Evolutionary conservation across 208 protist species (phyloP), one percentile per base, ranked within the genome.

Genomic region (Balamuthia mandrillaris): DNA sequence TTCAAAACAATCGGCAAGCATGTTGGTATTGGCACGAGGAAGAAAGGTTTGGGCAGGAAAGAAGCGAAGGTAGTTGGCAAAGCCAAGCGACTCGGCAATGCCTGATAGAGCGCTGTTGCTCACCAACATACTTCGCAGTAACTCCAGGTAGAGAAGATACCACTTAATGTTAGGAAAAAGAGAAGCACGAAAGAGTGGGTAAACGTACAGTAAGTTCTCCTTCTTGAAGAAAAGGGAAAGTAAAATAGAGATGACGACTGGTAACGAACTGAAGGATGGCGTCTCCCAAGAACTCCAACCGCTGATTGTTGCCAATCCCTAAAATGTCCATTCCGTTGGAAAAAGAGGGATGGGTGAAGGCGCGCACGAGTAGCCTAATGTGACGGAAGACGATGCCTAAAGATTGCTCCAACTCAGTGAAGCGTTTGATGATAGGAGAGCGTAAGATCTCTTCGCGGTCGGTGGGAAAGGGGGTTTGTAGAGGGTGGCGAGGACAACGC

Each of bases 241-340:
- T 21, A 4, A 29, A 9, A 42, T 51, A 74, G 39, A 74, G 65
- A 14, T 49, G 39, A 27, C 24, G 0, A 21, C 41, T 74, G 24
- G 51, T 29, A 24, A 74, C 39, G 37, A 42, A 74, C 65, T 74
- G 39, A 12, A 74, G 65, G 27, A 74, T 42, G 65, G 65, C 65
- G 39, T 74, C 65, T 37, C 65, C 65, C 65, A 74, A 16, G 41
- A 74, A 74, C 27, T 74, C 65, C 41, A 74, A 42, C 24, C 65
- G 65, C 39, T 74, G 65, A 29, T 49, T 74, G 65, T 9, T 16
- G 65, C 65, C 65, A 18, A 74, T 14, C 24, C 51, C 75, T 7
- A 74, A 42, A 0, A 35, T 37, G 29, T 82, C 75, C 12, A 18
- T 33, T 12, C n/a, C 35, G 24, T 5, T 9, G n/a, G 75, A 24